These are phyloP conservation scores for Pseudisothecium myosuroides DNA, from an alignment of 225 moss, liverwort and hornwort genomes.

Conservation along the genomic window DNA sequence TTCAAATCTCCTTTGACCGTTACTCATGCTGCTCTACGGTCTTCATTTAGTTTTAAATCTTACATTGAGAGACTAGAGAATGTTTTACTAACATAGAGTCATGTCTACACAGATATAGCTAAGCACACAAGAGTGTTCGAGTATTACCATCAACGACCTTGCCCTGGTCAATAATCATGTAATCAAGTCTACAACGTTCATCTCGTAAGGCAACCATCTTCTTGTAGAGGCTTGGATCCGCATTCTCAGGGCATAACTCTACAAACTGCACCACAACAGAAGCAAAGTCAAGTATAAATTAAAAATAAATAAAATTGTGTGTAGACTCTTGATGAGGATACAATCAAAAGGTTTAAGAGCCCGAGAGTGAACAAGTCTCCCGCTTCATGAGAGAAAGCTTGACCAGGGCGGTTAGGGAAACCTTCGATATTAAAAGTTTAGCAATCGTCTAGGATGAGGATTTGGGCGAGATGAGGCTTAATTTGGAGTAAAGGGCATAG, in stretches of 20 bases:
- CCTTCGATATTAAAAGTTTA: background rate
- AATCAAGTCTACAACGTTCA: constrained; percentile 60
- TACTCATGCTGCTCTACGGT: background rate
- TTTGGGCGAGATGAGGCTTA: background rate
- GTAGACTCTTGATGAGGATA: background rate
- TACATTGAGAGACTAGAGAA: background rate
- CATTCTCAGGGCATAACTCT: constrained; percentile 70
- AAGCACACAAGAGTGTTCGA: background rate
- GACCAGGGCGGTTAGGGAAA: background rate
- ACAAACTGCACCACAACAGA: constrained; percentile 17
- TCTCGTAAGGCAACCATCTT: constrained; percentile 79
- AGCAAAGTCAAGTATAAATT: background rate
- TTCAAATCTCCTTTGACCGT: background rate
- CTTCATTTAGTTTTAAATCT: background rate
- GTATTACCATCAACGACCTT: constrained; percentile 69
- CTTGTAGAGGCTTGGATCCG: constrained; percentile 48
- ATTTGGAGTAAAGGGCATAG: background rate
- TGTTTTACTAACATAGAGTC: background rate
- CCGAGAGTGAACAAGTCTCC: background rate
- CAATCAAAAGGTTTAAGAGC: background rate
- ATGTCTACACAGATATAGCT: background rate
- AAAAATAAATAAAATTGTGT: background rate
- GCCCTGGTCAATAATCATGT: constrained; percentile 48
- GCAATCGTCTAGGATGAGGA: background rate
- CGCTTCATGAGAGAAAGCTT: background rate